Evolutionary conservation across 2,329 filamentous ascomycete species (phyloP), one percentile per base, ranked within the genome.

Genomic region (Neopestalotiopsis sp.): DNA sequence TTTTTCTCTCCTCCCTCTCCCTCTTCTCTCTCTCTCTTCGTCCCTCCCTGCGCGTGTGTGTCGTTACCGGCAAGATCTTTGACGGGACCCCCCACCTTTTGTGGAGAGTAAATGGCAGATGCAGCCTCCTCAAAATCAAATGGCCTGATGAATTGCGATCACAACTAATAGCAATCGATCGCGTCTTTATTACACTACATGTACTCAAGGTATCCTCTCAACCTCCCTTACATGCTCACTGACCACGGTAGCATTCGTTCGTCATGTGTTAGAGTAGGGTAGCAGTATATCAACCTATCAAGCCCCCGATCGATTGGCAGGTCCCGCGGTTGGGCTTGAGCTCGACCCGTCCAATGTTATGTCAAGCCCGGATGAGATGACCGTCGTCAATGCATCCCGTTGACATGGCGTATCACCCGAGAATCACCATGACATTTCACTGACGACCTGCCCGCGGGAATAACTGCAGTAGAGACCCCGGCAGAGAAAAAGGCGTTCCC

Each of bases 151-250:
- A 14, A 52, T 52, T 52, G 45, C 45, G 45, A 52, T 52, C 45
- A 52, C 45, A 52, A 52, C 45, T 52, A 52, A 52, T 52, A 52
- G 45, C 7, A 52, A 52, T 52, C n/a, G n/a, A 52, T 52, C 45
- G 14, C 45, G 45, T 38, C 34, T 38, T 6, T 52, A 24, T n/a
- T 52, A 52, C n/a, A 52, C 34, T 28, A 28, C 24, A 28, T 28
- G 24, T 28, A 28, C 24, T 28, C 24, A 28, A 28, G 24, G 24
- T 49, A 49, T 49, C 14, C 42, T 49, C 42, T 49, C 42, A 5
- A 49, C 13, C 13, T 49, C 45, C 45, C 17, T n/a, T 38, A 38
- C 34, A 7, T 38, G 34, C 20, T 24, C 17, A 52, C 20, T 52
- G 45, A 52, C 17, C 45, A 52, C 17, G 20, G 45, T 52, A 20